phyloP scores from a whole-genome alignment of 1,284 basidiomycete species.

The Neotropicomus parvogracilis region DNA sequence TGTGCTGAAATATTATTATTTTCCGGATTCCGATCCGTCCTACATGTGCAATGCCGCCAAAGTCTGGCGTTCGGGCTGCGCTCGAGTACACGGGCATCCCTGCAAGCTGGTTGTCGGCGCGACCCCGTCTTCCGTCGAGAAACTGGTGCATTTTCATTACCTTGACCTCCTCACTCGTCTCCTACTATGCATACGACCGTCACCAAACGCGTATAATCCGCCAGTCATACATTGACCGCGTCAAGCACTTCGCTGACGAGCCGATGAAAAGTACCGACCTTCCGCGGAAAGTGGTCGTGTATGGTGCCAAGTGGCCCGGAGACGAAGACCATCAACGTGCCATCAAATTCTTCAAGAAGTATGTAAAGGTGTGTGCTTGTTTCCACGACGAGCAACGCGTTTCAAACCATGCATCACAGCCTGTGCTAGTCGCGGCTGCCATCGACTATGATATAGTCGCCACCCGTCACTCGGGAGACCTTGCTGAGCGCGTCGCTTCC shows the following conservation, averaged over 20 bases:
- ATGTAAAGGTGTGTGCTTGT: conserved; percentile 78
- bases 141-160: conserved; percentile 93
- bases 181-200: conserved; percentile 84
- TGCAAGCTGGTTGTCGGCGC: conserved; percentile 67
- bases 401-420: conserved; percentile 46
- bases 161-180: conserved; percentile 66
- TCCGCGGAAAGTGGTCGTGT: conserved; percentile 83
- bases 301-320: conserved; percentile 87
- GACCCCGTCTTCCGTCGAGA: conserved; percentile 79
- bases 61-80: conserved; percentile 50
- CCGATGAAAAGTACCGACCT: conserved; percentile 64
- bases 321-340: conserved; percentile 90
- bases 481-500: conserved; percentile 73
- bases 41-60: conserved; percentile 8
- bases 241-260: conserved; percentile 72
- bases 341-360: conserved; percentile 88
- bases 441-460: conserved; percentile 86
- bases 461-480: conserved; percentile 82
- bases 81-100: conserved; percentile 68
- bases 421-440: conserved; percentile 89
- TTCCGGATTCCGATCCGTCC: conserved; percentile 25
- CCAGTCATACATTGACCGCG: conserved; percentile 75
- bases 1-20: conserved; percentile 18
- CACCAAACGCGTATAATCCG: conserved; percentile 74
- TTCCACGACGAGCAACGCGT: conserved; percentile 6